Evolutionary conservation across 2,329 filamentous ascomycete species (phyloP), one percentile per base, ranked within the genome.

Genomic region (Ascosphaera apis): DNA sequence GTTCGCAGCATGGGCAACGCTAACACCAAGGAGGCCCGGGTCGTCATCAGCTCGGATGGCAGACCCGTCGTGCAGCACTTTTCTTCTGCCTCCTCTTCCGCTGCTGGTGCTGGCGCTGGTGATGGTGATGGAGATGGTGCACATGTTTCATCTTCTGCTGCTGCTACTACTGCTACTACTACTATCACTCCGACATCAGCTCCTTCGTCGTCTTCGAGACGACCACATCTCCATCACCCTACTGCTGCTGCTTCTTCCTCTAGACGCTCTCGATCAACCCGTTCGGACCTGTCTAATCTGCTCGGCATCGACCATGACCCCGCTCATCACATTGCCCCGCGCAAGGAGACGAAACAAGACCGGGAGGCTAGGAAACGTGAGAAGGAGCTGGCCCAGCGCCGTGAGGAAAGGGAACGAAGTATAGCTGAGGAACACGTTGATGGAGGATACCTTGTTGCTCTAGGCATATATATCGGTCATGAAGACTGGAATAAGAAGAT

Each of bases 401-500:
- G 76, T 31, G 82, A 82, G 53, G 88, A 98, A 53, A 71, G 88
- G 34, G 84, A 92, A 54, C 69, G 78, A 44, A 98, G 88, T 50
- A 72, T 95, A 60, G 73, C 66, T 43, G 84, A 93, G 47, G 88
- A 98, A 52, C 72, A 84, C 53, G 78, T 95, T 2, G 88, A 98
- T 54, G 88, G 88, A 15, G 88, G 88, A 15, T 98, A 76, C 57
- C 60, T 98, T 34, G 88, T 98, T 21, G 98, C 88, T 0, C 70
- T 92, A 50, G 88, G 88, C 25, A 80, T 84, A 35, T 98, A 98
- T 51, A 86, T 81, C 15, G 84, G 86, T 0, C 62, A 72, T 1
- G 88, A 98, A 56, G 88, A 98, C 56, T 98, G 86, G 53, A 91
- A 72, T 62, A 95, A 95, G 55, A 60, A 69, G 13, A 63, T 81